phyloP scores from a whole-genome alignment of 352 stramenopile genomes.

The Phytophthora multivora region DNA sequence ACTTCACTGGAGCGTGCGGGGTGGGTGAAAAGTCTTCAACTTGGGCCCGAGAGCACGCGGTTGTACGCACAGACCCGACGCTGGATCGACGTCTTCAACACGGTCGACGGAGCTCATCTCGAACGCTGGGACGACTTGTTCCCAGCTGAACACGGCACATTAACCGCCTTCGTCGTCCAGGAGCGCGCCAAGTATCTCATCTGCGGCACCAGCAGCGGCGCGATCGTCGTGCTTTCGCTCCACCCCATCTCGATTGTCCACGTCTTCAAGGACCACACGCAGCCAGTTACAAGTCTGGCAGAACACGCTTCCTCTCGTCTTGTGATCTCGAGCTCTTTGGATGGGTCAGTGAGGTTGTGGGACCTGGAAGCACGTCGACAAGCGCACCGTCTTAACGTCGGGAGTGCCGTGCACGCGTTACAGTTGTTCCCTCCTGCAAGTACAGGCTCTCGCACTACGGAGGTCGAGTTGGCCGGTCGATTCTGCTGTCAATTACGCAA shows the following conservation, averaged over 20 bases:
- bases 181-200: slow-evolving; percentile 73
- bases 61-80: slow-evolving; percentile 59
- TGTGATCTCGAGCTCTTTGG: slow-evolving; percentile 73
- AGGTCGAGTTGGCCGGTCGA: slow-evolving; percentile 40
- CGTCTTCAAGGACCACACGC: slow-evolving; percentile 75
- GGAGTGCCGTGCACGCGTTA: slow-evolving; percentile 47
- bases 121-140: slow-evolving; percentile 65
- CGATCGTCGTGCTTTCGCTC: slow-evolving; percentile 60
- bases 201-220: slow-evolving; percentile 60
- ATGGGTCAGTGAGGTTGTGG: slow-evolving; percentile 70
- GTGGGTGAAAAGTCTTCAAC: slow-evolving; percentile 63
- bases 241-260: slow-evolving; percentile 62
- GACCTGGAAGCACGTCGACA: slow-evolving; percentile 68
- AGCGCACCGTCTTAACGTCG: slow-evolving; percentile 64
- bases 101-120: slow-evolving; percentile 45
- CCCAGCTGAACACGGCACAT: slow-evolving; percentile 52
- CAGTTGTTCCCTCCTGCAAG: slow-evolving; percentile 40
- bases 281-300: slow-evolving; percentile 54
- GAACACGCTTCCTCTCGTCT: slow-evolving; percentile 57
- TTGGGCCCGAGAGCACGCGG: slow-evolving; percentile 42
- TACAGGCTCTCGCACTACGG: neutral
- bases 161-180: slow-evolving; percentile 70
- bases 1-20: slow-evolving; percentile 7
- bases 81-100: slow-evolving; percentile 62
- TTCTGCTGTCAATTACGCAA: slow-evolving; percentile 72